Conservation (phyloP, 1,284 basidiomycete species). For the Sutorius eximius region DNA sequence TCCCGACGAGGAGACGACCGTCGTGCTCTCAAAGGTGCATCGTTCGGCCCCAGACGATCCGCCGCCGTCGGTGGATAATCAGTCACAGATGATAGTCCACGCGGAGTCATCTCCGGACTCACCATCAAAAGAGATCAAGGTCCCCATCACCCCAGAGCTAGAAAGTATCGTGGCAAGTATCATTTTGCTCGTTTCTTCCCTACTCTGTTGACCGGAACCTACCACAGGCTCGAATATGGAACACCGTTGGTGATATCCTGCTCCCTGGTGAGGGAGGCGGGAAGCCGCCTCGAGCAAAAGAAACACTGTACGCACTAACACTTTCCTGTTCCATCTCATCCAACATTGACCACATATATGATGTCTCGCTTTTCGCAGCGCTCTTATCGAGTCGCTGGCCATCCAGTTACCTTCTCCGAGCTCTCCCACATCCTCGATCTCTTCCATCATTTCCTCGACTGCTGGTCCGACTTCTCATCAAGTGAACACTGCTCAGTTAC, state of each 20-base stretch:
- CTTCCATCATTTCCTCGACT: conserved; percentile 34
- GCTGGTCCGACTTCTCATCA: conserved; percentile 56
- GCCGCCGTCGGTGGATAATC: conserved; percentile 1
- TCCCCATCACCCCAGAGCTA: conserved; percentile 53
- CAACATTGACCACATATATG: conserved; percentile 15
- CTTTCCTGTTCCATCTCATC: not conserved
- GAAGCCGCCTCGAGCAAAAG: conserved; percentile 54
- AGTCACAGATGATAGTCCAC: conserved; percentile 4
- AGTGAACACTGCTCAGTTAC: conserved; percentile 65
- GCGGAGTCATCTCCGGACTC: conserved; percentile 11
- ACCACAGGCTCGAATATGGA: conserved; percentile 65
- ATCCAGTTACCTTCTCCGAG: conserved; percentile 32
- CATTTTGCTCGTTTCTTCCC: not conserved
- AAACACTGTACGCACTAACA: conserved; percentile 56
- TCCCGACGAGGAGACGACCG: conserved; percentile 34
- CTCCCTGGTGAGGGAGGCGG: conserved; percentile 49
- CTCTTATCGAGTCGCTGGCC: conserved; percentile 57
- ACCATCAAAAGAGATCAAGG: conserved; percentile 32
- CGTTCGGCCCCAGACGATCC: conserved; percentile 8
- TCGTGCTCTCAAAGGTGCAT: conserved; percentile 30
- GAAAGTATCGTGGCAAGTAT: conserved; percentile 59
- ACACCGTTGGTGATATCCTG: conserved; percentile 60
- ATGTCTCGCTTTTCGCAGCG: conserved; percentile 38
- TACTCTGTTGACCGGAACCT: not conserved
- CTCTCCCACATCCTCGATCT: conserved; percentile 45